A percentile compares a stretch with the other conserved stretches of the same genome.
phyloP scores from a whole-genome alignment of 805 yeast species.

The Torulaspora quercuum region DNA sequence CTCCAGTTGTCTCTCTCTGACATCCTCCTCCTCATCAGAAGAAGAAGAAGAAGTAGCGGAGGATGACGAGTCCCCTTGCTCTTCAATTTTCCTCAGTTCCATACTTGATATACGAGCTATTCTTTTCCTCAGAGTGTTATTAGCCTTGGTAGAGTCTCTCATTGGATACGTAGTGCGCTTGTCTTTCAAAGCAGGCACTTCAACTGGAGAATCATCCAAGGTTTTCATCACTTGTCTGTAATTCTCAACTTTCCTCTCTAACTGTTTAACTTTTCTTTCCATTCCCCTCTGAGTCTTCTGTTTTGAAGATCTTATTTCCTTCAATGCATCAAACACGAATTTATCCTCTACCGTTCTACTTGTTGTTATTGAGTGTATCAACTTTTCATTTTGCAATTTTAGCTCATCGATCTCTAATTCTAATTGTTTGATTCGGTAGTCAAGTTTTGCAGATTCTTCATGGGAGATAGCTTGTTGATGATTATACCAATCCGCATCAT shows the following conservation, averaged over 20 bases:
- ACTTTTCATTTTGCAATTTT: conserved; percentile 34
- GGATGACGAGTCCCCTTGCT: conserved; percentile 23
- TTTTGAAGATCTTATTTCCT: conserved; percentile 12
- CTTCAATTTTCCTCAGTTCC: conserved; percentile 29
- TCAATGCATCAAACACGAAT: conserved; percentile 22
- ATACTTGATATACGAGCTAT: conserved; percentile 28
- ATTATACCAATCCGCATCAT: conserved; percentile 23
- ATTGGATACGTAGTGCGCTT: conserved; percentile 10
- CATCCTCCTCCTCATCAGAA: conserved; percentile 24
- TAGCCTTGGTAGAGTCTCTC: conserved; percentile 7
- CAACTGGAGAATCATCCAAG: conserved; percentile 15
- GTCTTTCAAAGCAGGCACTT: conserved; percentile 3
- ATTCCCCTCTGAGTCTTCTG: conserved; percentile 19
- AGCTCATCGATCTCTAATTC: conserved; percentile 35
- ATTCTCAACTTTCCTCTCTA: conserved; percentile 32
- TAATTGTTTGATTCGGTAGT: conserved; percentile 33
- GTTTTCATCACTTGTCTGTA: conserved; percentile 29
- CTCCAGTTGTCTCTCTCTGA: conserved; percentile 7
- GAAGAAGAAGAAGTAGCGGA: conserved; percentile 21
- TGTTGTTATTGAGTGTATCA: conserved; percentile 30
- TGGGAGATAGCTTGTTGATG: conserved; percentile 13
- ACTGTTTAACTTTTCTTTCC: conserved; percentile 29
- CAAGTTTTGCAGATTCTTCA: conserved; percentile 24
- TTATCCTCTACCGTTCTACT: conserved; percentile 30
- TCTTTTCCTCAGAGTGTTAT: conserved; percentile 18